phyloP scores from a whole-genome alignment of 2,329 filamentous ascomycete species.

The Xylariomycetidae sp. region DNA sequence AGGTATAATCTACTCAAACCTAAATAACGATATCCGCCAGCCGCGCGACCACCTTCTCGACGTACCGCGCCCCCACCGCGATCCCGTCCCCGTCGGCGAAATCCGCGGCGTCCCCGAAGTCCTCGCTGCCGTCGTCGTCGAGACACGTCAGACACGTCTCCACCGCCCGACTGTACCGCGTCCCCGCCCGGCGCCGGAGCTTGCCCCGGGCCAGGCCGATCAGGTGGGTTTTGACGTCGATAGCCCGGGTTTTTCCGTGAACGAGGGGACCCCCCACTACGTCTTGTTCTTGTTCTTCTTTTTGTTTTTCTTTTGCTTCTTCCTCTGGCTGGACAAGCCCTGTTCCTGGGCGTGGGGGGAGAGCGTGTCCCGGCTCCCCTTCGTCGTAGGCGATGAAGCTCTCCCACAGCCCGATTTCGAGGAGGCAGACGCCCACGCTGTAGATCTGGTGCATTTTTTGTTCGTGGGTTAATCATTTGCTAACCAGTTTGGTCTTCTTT shows the following conservation, averaged over 20 bases:
- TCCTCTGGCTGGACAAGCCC: too few relatives aligned
- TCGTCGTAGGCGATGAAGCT: slow-evolving; percentile 15
- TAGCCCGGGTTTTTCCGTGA: too few relatives aligned
- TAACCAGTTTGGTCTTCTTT: too few relatives aligned
- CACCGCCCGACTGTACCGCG: slow-evolving; percentile 20
- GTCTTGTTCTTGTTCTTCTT: too few relatives aligned
- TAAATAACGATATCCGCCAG: too few relatives aligned
- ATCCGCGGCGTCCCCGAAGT: slow-evolving; percentile 22
- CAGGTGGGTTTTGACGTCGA: too few relatives aligned
- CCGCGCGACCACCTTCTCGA: slow-evolving; percentile 24
- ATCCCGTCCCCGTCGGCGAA: slow-evolving; percentile 23
- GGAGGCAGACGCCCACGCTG: slow-evolving; percentile 42
- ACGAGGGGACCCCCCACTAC: too few relatives aligned
- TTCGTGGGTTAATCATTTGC: too few relatives aligned
- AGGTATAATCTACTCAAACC: too few relatives aligned
- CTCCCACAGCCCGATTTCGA: slow-evolving; percentile 43
- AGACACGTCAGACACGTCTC: slow-evolving; percentile 25
- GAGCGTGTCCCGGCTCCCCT: too few relatives aligned
- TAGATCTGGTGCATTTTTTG: slow-evolving; percentile 51
- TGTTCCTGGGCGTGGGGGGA: too few relatives aligned
- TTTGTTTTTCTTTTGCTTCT: too few relatives aligned
- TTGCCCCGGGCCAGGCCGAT: slow-evolving; percentile 3
- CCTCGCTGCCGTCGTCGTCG: slow-evolving; percentile 19
- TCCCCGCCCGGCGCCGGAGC: slow-evolving; percentile 18
- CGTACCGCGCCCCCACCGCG: slow-evolving; percentile 18